Evolutionary conservation across 1,284 basidiomycete species (phyloP).

Genomic region (Ustilago shanxiensis): DNA sequence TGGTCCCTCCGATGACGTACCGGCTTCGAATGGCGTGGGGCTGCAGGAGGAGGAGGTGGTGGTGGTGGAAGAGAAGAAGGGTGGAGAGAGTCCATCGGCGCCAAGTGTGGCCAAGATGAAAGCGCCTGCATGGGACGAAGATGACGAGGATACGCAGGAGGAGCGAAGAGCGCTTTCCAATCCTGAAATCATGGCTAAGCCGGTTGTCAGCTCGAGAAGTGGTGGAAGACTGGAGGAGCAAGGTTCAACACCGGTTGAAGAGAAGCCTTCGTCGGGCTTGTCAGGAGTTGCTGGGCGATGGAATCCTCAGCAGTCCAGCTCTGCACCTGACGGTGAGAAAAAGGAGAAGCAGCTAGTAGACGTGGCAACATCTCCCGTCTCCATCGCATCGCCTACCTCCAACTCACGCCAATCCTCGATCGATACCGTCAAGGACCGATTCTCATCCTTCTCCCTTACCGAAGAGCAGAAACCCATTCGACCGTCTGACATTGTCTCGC

Average conservation of each 20-base stretch:
- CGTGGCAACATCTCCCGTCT: constrained; percentile 14
- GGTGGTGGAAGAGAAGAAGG: background rate
- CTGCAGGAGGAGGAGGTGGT: background rate
- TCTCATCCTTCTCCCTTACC: constrained; percentile 10
- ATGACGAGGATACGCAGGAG: constrained; percentile 42
- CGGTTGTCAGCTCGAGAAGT: background rate
- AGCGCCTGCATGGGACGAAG: constrained; percentile 61
- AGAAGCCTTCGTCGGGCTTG: background rate
- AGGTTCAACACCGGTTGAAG: background rate
- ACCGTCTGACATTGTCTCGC: constrained; percentile 6
- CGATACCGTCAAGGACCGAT: constrained; percentile 9
- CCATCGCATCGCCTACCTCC: background rate
- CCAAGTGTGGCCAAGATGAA: constrained; percentile 12
- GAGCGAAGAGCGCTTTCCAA: constrained; percentile 47
- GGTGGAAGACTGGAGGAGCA: background rate
- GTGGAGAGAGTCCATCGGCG: background rate
- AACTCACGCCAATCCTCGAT: background rate
- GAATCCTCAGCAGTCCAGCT: background rate
- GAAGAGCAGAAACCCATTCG: background rate
- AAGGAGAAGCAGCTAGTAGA: constrained; percentile 22
- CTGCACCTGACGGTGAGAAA: background rate
- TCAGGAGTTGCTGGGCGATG: background rate
- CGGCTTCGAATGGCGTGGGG: background rate
- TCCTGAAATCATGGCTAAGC: constrained; percentile 22
- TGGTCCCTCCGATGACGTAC: constrained; percentile 10